A percentile compares a stretch with the other conserved stretches of the same genome.
These are phyloP conservation scores for Echium plantagineum DNA, from an alignment of 257 asterid species.

Conservation along the genomic window DNA sequence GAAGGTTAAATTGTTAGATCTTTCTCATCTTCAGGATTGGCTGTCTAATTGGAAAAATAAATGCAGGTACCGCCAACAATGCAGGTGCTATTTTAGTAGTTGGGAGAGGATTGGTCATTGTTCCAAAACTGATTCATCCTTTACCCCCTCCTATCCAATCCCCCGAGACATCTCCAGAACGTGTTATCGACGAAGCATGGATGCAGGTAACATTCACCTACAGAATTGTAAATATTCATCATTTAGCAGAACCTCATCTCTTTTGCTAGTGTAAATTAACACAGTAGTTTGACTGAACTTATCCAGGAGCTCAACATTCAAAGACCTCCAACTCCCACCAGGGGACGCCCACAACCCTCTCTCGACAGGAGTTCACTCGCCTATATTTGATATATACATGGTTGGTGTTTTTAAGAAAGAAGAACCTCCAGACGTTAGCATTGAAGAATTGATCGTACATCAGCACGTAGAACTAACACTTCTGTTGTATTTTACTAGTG, in stretches of 20 bases:
- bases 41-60: constrained; percentile 17
- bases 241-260: background rate
- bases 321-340: constrained; percentile 96
- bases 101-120: constrained; percentile 84
- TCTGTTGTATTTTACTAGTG: background rate
- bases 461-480: background rate
- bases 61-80: constrained; percentile 88
- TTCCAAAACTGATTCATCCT: constrained; percentile 94
- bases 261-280: background rate
- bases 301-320: constrained; percentile 88
- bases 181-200: constrained; percentile 70
- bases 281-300: background rate
- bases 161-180: constrained; percentile 97
- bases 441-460: background rate
- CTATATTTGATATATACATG: constrained; percentile 38
- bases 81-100: constrained; percentile 97
- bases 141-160: constrained; percentile 93
- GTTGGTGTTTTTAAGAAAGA: background rate
- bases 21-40: background rate
- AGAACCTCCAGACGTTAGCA: background rate
- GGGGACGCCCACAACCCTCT: constrained; percentile 96
- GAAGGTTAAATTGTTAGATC: background rate
- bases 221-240: background rate
- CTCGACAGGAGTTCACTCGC: constrained; percentile 86
- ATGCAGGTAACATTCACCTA: constrained; percentile 61